Percentiles rank a stretch among this genome's conserved stretches.
phyloP scores from a whole-genome alignment of 140 eudicot species.

The Erigeron philadelphicus region DNA sequence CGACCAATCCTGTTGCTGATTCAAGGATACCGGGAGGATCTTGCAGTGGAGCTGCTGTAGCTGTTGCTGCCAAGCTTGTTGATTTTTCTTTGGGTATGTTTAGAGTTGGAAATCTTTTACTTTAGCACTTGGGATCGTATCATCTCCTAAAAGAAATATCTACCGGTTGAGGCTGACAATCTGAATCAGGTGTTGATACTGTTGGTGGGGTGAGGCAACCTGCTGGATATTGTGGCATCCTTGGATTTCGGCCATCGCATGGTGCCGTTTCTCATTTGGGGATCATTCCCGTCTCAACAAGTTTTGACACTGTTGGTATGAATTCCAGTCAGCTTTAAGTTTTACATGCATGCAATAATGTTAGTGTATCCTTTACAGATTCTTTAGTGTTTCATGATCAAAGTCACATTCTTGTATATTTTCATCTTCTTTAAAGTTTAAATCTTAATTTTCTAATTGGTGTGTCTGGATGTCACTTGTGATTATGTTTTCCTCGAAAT shows the following conservation, averaged over 20 bases:
- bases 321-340: constrained; percentile 13
- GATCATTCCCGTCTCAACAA: constrained; percentile 66
- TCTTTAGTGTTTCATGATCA: background rate
- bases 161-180: constrained; percentile 17
- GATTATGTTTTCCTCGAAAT: background rate
- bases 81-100: constrained; percentile 77
- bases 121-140: background rate
- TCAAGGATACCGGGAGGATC: constrained; percentile 87
- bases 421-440: background rate
- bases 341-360: background rate
- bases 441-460: background rate
- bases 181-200: constrained; percentile 70
- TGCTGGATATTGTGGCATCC: constrained; percentile 73
- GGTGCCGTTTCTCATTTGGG: constrained; percentile 66
- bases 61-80: constrained; percentile 82
- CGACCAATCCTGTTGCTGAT: constrained; percentile 73
- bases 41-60: constrained; percentile 94
- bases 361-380: constrained; percentile 12
- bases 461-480: too few relatives aligned
- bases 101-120: background rate
- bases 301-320: constrained; percentile 86
- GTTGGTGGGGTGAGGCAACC: constrained; percentile 95
- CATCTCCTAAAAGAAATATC: background rate
- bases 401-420: background rate
- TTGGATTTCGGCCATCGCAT: constrained; percentile 80